A percentile compares a stretch with the other conserved stretches of the same genome.
These are phyloP conservation scores for Termitomyces sp. DNA, from an alignment of 768 basidiomycete genomes.

Conservation along the genomic window DNA sequence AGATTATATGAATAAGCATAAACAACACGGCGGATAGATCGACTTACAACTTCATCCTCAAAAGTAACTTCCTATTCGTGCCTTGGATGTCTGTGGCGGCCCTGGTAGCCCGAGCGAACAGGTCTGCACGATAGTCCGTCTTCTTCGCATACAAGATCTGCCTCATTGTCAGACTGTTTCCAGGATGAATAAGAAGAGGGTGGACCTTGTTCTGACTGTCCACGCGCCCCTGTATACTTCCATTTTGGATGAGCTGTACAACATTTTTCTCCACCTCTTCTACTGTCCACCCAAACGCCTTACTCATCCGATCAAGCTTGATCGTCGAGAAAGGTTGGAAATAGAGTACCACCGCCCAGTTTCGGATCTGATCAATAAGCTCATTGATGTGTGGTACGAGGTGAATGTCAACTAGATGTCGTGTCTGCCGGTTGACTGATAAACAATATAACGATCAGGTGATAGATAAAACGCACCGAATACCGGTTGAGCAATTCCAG, in stretches of 20 bases:
- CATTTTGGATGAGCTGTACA: conserved; percentile 70
- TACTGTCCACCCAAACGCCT: conserved; percentile 78
- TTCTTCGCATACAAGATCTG: conserved; percentile 80
- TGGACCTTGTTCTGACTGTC: conserved; percentile 85
- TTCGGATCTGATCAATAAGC: conserved; percentile 65
- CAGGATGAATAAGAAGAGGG: background rate
- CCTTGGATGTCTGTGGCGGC: conserved; percentile 66
- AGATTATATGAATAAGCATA: background rate
- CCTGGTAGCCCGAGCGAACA: conserved; percentile 73
- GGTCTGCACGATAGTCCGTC: conserved; percentile 69
- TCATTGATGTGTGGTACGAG: conserved; percentile 61
- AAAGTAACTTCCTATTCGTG: conserved; percentile 70
- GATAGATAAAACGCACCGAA: conserved; percentile 42
- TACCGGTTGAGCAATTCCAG: conserved; percentile 68
- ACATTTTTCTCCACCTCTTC: conserved; percentile 70
- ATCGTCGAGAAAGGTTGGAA: conserved; percentile 89
- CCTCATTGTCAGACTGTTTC: conserved; percentile 1
- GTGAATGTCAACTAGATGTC: conserved; percentile 76
- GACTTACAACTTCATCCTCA: conserved; percentile 73
- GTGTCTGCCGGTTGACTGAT: conserved; percentile 45
- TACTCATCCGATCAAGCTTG: conserved; percentile 76
- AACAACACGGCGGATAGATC: background rate
- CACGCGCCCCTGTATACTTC: conserved; percentile 75
- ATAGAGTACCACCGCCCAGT: conserved; percentile 79
- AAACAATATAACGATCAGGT: background rate